These are phyloP conservation scores for Phoma sp. DNA, from an alignment of 2,329 filamentous ascomycete genomes.

Conservation along the genomic window DNA sequence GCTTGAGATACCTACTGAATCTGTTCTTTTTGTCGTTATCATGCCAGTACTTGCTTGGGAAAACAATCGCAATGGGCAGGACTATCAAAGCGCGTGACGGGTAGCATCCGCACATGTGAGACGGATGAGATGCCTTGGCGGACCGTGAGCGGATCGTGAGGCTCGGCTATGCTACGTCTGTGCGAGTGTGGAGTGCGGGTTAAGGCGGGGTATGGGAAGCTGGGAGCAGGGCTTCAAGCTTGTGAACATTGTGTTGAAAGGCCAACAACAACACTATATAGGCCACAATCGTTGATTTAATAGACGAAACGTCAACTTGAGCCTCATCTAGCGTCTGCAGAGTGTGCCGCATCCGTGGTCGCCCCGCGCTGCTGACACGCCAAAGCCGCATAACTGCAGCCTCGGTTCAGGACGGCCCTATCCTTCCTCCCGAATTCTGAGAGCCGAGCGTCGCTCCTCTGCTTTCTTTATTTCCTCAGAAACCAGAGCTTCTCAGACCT, in stretches of 20 bases:
- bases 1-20: background rate
- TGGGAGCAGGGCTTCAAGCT: constrained; percentile 1
- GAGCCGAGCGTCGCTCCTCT: constrained; percentile 33
- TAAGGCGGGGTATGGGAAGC: constrained; percentile 14
- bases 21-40: too few species aligned
- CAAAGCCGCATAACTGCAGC: constrained; percentile 21
- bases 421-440: constrained; percentile 31
- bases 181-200: constrained; percentile 15
- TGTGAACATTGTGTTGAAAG: background rate
- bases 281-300: too few species aligned
- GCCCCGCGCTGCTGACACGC: constrained; percentile 13
- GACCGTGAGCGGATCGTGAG: constrained; percentile 3
- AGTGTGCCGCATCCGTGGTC: constrained; percentile 3
- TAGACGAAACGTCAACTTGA: background rate
- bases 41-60: too few species aligned
- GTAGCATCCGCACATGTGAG: background rate
- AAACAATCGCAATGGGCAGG: too few species aligned
- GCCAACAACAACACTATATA: background rate
- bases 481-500: constrained; percentile 26
- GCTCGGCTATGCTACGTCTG: constrained; percentile 12
- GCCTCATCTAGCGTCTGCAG: constrained; percentile 9
- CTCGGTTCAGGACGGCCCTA: constrained; percentile 42
- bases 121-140: background rate
- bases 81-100: too few species aligned
- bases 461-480: constrained; percentile 32